Percentiles rank a stretch among this genome's conserved stretches.
phyloP scores from a whole-genome alignment of 345 rosid species.

The Capsella bursapastoris region DNA sequence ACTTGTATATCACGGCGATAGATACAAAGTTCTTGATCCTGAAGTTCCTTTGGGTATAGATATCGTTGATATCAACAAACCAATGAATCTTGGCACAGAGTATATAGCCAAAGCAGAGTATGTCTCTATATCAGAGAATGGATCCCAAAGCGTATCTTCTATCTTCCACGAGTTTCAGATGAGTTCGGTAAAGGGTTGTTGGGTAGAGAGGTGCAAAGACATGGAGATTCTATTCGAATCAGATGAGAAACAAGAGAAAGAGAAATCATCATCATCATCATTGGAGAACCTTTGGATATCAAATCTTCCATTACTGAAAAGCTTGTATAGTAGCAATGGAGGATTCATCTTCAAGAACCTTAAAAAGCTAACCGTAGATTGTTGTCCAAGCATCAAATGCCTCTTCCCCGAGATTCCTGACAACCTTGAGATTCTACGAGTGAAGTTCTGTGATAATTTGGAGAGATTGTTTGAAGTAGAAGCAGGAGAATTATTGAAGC shows the following conservation, averaged over 20 bases:
- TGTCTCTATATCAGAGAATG: conserved; percentile 43
- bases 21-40: conserved; percentile 37
- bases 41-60: conserved; percentile 15
- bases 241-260: conserved; percentile 30
- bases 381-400: conserved; percentile 49
- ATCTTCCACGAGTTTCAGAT: conserved; percentile 38
- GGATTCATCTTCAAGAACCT: conserved; percentile 47
- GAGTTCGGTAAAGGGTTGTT: conserved; percentile 47
- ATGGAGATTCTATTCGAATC: conserved; percentile 39
- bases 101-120: conserved; percentile 40
- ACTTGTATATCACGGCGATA: conserved; percentile 1
- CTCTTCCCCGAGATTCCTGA: conserved; percentile 39
- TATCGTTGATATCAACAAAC: conserved; percentile 40
- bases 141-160: conserved; percentile 39
- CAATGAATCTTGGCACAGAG: conserved; percentile 38
- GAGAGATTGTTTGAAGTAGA: conserved; percentile 32
- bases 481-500: conserved; percentile 24
- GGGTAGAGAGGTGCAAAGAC: conserved; percentile 54
- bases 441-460: conserved; percentile 43
- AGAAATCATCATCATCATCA: conserved; percentile 5
- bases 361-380: conserved; percentile 51
- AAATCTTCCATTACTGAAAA: conserved; percentile 47
- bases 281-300: conserved; percentile 55
- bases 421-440: conserved; percentile 33
- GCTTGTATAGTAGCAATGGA: conserved; percentile 25